These are phyloP conservation scores for Lactarius pseudohatsudake DNA, from an alignment of 768 basidiomycete genomes.

Conservation along the genomic window DNA sequence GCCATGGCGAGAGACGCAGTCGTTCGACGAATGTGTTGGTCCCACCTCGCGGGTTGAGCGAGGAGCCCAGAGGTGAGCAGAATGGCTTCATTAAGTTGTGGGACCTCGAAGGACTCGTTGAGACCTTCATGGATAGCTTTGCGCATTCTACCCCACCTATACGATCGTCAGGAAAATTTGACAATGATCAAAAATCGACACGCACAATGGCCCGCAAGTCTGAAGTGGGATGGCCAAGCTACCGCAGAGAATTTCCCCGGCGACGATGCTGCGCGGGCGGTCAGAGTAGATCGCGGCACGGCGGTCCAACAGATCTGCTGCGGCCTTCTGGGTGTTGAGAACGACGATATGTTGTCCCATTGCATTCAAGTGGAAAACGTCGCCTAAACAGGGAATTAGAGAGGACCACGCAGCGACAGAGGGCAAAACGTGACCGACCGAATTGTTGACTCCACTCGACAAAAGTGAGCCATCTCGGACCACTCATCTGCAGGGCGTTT, in stretches of 20 bases:
- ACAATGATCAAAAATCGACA: neutral
- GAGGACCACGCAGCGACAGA: neutral
- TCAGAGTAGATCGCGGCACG: conserved; percentile 27
- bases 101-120: conserved; percentile 12
- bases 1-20: conserved; percentile 27
- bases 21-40: conserved; percentile 21
- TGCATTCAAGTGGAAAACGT: conserved; percentile 27
- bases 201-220: conserved; percentile 22
- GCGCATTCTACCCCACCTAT: conserved; percentile 28
- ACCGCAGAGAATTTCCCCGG: conserved; percentile 23
- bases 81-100: conserved; percentile 22
- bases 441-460: conserved; percentile 21
- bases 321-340: conserved; percentile 32
- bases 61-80: conserved; percentile 23
- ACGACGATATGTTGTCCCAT: conserved; percentile 29
- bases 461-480: conserved; percentile 25
- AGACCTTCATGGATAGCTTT: conserved; percentile 24
- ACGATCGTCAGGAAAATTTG: neutral
- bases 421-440: neutral
- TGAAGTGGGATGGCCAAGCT: conserved; percentile 24
- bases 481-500: conserved; percentile 18
- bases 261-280: conserved; percentile 25
- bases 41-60: conserved; percentile 15
- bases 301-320: conserved; percentile 32
- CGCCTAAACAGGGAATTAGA: conserved; percentile 18